phyloP scores from a whole-genome alignment of 2,329 filamentous ascomycete genomes.

The Paecilomyces niveus region DNA sequence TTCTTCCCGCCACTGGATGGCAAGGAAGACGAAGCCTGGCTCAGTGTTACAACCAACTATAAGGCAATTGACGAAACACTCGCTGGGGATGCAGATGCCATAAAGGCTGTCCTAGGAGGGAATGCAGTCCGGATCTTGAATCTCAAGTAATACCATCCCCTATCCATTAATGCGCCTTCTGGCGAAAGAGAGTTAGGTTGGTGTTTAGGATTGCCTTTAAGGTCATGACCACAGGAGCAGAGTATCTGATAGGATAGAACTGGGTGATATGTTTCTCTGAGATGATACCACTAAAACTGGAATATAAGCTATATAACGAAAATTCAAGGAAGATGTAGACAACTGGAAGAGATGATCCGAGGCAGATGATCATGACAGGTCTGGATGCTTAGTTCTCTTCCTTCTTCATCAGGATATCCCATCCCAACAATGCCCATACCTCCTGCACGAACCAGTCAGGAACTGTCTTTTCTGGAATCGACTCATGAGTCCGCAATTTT shows the following conservation, averaged over 20 bases:
- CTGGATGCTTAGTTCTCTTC: not conserved
- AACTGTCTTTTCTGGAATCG: slow-evolving; percentile 26
- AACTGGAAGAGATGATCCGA: not conserved
- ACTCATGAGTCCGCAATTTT: slow-evolving; percentile 1
- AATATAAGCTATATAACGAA: not conserved
- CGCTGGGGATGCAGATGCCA: slow-evolving; percentile 20
- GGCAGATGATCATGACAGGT: not conserved
- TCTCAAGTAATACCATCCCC: slow-evolving; percentile 16
- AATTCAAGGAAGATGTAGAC: not conserved
- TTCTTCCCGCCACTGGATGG: slow-evolving; percentile 37
- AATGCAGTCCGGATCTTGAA: slow-evolving; percentile 39
- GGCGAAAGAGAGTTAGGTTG: not conserved
- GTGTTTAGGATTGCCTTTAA: too few relatives aligned
- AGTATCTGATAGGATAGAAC: not conserved
- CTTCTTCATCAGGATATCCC: slow-evolving; percentile 36
- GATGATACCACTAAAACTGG: not conserved
- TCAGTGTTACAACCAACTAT: slow-evolving; percentile 42
- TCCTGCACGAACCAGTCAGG: slow-evolving; percentile 50
- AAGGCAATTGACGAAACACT: slow-evolving; percentile 37
- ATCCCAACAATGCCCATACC: slow-evolving; percentile 52
- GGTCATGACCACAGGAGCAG: not conserved
- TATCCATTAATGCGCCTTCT: not conserved
- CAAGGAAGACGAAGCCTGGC: slow-evolving; percentile 31
- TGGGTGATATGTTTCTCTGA: not conserved
- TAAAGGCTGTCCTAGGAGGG: slow-evolving; percentile 33